Percentiles rank a stretch among this genome's conserved stretches.
These are phyloP conservation scores for Ploettnerulaceae sp. DNA, from an alignment of 2,329 filamentous ascomycete genomes.

Conservation along the genomic window DNA sequence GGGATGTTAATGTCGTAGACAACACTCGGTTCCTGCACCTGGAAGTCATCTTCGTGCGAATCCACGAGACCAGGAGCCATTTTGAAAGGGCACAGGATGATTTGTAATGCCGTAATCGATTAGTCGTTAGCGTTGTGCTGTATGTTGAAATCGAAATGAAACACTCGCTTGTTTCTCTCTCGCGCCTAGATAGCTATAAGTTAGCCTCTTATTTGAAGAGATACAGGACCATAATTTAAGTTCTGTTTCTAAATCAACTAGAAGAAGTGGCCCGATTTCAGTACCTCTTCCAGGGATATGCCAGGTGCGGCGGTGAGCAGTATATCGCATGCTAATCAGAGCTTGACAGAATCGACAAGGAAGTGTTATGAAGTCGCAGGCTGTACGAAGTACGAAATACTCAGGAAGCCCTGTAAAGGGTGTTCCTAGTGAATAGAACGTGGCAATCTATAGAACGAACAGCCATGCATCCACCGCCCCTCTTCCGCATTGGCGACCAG, in stretches of 20 bases:
- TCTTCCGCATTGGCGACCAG: neutral
- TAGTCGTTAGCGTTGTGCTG: neutral
- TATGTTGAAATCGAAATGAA: neutral
- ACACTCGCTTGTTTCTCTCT: neutral
- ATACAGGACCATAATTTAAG: conserved; percentile 5
- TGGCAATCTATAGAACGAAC: conserved; percentile 7
- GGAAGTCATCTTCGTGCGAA: conserved; percentile 10
- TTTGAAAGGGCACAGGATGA: neutral
- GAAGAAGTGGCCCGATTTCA: conserved; percentile 3
- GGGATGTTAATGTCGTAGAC: conserved; percentile 40
- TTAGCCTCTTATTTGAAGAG: conserved; percentile 1
- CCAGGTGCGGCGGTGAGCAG: conserved; percentile 7
- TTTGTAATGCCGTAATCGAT: neutral
- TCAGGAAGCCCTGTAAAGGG: conserved; percentile 5
- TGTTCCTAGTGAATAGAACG: conserved; percentile 4
- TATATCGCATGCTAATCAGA: conserved; percentile 5
- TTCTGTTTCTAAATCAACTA: neutral
- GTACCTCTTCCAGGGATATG: conserved; percentile 2
- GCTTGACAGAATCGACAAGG: conserved; percentile 5
- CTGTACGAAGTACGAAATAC: too few species aligned
- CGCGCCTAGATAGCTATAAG: neutral
- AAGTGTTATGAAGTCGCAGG: neutral
- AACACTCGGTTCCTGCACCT: conserved; percentile 15
- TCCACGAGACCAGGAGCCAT: conserved; percentile 18
- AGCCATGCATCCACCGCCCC: conserved; percentile 9